A percentile compares a stretch with the other conserved stretches of the same genome.
Evolutionary conservation across 2,329 filamentous ascomycete genomes (phyloP).

Genomic region (Cercospora sp.): DNA sequence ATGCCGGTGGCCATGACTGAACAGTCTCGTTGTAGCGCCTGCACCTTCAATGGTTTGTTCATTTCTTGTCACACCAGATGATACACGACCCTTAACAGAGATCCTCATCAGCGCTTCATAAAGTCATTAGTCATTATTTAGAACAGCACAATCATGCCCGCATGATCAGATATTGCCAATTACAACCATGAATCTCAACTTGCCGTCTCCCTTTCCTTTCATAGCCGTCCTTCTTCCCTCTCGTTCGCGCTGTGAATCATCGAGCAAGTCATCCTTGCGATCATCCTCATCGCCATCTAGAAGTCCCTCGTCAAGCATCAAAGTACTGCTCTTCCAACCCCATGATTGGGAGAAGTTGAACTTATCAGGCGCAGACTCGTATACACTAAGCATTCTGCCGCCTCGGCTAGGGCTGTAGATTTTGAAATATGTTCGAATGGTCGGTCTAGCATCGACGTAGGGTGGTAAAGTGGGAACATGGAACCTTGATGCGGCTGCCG

Average conservation of each 20-base stretch:
- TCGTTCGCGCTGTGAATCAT: slow-evolving; percentile 17
- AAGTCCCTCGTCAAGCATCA: slow-evolving; percentile 55
- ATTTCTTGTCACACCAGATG: not conserved
- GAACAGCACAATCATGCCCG: not conserved
- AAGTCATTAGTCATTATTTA: not conserved
- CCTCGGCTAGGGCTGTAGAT: slow-evolving; percentile 61
- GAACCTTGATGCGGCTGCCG: slow-evolving; percentile 27
- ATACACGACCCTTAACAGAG: not conserved
- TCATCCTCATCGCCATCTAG: slow-evolving; percentile 38
- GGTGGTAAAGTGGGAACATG: slow-evolving; percentile 51
- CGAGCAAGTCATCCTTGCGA: slow-evolving; percentile 39
- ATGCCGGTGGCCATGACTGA: not conserved
- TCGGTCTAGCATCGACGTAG: slow-evolving; percentile 57
- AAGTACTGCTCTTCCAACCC: slow-evolving; percentile 62
- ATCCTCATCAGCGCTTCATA: not conserved
- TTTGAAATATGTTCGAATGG: slow-evolving; percentile 63
- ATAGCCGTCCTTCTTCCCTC: slow-evolving; percentile 20
- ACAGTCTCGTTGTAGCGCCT: not conserved
- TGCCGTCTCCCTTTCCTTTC: slow-evolving; percentile 50
- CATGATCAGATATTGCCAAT: slow-evolving; percentile 52
- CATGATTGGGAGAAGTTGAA: slow-evolving; percentile 63
- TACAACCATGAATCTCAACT: slow-evolving; percentile 60
- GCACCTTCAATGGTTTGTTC: not conserved
- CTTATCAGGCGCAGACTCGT: slow-evolving; percentile 57
- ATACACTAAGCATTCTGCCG: slow-evolving; percentile 60